Base-by-base conservation (phyloP, 345 rosid genomes). In the Garcia nutans region DNA sequence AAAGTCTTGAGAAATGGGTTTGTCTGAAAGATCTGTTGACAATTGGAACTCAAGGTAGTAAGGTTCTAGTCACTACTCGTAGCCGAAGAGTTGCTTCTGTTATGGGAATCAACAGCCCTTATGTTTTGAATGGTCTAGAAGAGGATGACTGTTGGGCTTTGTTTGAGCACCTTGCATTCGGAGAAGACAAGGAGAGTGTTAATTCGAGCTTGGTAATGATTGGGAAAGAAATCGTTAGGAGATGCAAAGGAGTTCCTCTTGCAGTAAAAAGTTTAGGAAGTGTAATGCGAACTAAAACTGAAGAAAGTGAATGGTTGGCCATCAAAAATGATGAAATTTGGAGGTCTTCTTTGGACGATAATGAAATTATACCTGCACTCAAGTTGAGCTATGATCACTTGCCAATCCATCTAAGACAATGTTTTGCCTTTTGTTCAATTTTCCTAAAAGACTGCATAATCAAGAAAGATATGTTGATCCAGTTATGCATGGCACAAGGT, bases 171-270 rank as follows among this genome's bases (percentile, higher is more conserved):
- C 11, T 37, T 10, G 78, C 71, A 0, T 82, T 78, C 15, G 44
- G n/a, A 10, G 54, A 59, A 9, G 50, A 64, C 3, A 71, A 74
- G 11, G 60, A 22, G 10, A 54, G 23, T 28, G 47, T 26, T 1
- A 15, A 56, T 20, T 33, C 65, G 4, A 41, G 68, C n/a, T 72
- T 82, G 7, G 28, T 49, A 56, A 23, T 17, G 3, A 71, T 75
- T 0, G 82, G 76, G 5, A 23, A 60, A 8, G 68, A 68, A 71
- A 71, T 82, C 10, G 84, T 75, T 1, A 50, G 8, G 3, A 78
- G 62, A 49, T 82, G 82, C 16, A 64, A n/a, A 10, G 82, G 84
- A 3, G 74, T 77, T 55, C 84, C 84, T 23, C 28, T 82, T 19
- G 82, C 82, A 0, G 62, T 75, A 2, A 77, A 41, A 22, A 68